These are phyloP conservation scores for Paecilomyces sp. DNA, from an alignment of 2,329 filamentous ascomycete species.

Conservation along the genomic window DNA sequence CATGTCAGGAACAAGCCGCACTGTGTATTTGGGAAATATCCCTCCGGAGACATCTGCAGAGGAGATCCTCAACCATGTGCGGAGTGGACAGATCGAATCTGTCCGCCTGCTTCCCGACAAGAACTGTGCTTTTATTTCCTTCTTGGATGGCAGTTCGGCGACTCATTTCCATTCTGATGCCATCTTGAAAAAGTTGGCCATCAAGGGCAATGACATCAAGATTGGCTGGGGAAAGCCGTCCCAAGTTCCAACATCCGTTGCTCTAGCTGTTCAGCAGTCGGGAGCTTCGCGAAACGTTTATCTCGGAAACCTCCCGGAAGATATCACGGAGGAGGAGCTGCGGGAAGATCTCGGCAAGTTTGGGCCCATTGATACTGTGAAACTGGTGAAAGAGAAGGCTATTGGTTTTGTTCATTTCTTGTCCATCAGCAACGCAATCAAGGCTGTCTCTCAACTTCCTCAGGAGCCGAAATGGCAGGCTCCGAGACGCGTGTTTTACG, in stretches of 20 bases:
- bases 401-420: slow-evolving; percentile 98
- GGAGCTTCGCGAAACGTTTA: slow-evolving; percentile 97
- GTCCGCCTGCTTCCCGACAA: slow-evolving; percentile 94
- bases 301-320: slow-evolving; percentile 84
- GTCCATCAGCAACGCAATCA: slow-evolving; percentile 96
- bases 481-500: slow-evolving; percentile 93
- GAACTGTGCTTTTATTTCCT: slow-evolving; percentile 99
- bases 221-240: slow-evolving; percentile 99
- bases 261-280: slow-evolving; percentile 94
- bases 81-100: slow-evolving; percentile 98
- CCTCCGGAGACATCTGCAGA: slow-evolving; percentile 95
- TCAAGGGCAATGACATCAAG: slow-evolving; percentile 98
- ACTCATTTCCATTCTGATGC: slow-evolving; percentile 99
- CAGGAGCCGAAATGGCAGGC: slow-evolving; percentile 97
- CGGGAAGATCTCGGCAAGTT: slow-evolving; percentile 95
- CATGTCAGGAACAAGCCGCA: slow-evolving; percentile 85
- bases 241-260: slow-evolving; percentile 93
- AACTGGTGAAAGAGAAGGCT: slow-evolving; percentile 94
- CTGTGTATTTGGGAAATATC: slow-evolving; percentile 96
- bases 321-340: slow-evolving; percentile 83
- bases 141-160: slow-evolving; percentile 92
- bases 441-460: slow-evolving; percentile 91
- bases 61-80: slow-evolving; percentile 91
- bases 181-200: slow-evolving; percentile 98
- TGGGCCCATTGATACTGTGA: slow-evolving; percentile 92